Percentiles rank a stretch among this genome's conserved stretches.
Conservation (phyloP, 2,329 filamentous ascomycete species). For the Helotiales sp. region DNA sequence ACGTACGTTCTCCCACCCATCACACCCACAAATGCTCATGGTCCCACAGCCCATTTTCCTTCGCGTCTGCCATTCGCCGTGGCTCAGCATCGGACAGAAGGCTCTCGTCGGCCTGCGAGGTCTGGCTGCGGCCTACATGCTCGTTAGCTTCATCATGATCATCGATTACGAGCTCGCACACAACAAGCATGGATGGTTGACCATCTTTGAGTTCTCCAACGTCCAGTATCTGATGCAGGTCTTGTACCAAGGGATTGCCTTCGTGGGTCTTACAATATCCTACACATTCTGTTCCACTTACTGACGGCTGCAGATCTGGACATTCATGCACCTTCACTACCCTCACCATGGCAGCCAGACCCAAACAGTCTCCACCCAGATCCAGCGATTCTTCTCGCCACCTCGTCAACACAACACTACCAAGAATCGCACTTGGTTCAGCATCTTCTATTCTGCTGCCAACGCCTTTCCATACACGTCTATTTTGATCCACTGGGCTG, state of each 20-base stretch:
- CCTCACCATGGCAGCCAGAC: slow-evolving; percentile 26
- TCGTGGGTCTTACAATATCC: slow-evolving; percentile 27
- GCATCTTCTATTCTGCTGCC: slow-evolving; percentile 35
- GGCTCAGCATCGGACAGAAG: slow-evolving; percentile 32
- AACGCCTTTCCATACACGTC: slow-evolving; percentile 33
- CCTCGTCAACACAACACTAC: slow-evolving; percentile 24
- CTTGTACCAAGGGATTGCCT: slow-evolving; percentile 32
- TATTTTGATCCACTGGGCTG: slow-evolving; percentile 32
- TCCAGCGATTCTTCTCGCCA: slow-evolving; percentile 29
- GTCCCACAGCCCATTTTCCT: slow-evolving; percentile 34
- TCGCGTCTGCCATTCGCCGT: slow-evolving; percentile 37
- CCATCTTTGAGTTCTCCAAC: slow-evolving; percentile 33
- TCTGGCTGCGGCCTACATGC: slow-evolving; percentile 27
- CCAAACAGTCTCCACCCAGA: slow-evolving; percentile 8
- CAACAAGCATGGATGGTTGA: slow-evolving; percentile 22
- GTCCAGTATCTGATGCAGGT: slow-evolving; percentile 31
- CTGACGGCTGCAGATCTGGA: slow-evolving; percentile 30
- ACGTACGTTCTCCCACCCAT: slow-evolving; percentile 21
- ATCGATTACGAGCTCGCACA: slow-evolving; percentile 29
- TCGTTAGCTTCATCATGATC: slow-evolving; percentile 24
- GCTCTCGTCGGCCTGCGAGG: slow-evolving; percentile 28
- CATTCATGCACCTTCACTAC: slow-evolving; percentile 36
- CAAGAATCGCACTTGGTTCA: slow-evolving; percentile 32
- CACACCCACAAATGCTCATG: slow-evolving; percentile 7
- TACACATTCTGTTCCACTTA: not conserved